Conservation (phyloP, 441 rosid species). For the Kokia cookei region DNA sequence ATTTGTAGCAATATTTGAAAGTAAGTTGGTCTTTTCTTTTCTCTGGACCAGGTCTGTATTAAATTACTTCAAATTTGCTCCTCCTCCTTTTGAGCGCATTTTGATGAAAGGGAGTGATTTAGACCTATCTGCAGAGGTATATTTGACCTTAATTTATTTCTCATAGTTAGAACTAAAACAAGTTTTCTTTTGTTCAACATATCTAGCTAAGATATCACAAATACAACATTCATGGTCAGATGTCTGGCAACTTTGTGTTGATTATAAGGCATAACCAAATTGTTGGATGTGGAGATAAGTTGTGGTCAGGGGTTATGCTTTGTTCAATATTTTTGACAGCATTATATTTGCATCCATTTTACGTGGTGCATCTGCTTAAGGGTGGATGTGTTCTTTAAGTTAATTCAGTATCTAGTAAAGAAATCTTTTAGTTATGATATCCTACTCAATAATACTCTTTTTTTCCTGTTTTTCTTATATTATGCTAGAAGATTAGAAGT, state of each 20-base stretch:
- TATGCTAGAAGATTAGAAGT: not conserved
- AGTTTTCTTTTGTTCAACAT: not conserved
- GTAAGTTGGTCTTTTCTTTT: constrained; percentile 1
- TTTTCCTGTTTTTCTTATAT: not conserved
- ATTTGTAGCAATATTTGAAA: not conserved
- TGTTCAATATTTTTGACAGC: not conserved
- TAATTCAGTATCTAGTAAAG: not conserved
- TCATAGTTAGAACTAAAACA: not conserved
- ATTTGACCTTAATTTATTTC: not conserved
- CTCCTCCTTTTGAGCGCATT: constrained; percentile 77
- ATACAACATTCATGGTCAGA: constrained; percentile 1
- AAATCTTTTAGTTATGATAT: not conserved
- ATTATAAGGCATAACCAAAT: not conserved
- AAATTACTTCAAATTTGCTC: constrained; percentile 70
- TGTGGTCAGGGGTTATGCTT: not conserved
- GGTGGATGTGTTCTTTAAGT: not conserved
- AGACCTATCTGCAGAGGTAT: constrained; percentile 43
- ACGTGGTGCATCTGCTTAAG: not conserved
- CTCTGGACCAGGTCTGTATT: constrained; percentile 57
- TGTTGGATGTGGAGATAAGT: not conserved
- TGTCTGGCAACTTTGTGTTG: not conserved
- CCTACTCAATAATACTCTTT: not conserved
- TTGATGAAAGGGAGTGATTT: constrained; percentile 27
- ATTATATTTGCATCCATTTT: not conserved
- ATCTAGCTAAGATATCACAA: not conserved